Conservation (phyloP, 1,139 yeast species). For the Saccharomycopsis hybrid region DNA sequence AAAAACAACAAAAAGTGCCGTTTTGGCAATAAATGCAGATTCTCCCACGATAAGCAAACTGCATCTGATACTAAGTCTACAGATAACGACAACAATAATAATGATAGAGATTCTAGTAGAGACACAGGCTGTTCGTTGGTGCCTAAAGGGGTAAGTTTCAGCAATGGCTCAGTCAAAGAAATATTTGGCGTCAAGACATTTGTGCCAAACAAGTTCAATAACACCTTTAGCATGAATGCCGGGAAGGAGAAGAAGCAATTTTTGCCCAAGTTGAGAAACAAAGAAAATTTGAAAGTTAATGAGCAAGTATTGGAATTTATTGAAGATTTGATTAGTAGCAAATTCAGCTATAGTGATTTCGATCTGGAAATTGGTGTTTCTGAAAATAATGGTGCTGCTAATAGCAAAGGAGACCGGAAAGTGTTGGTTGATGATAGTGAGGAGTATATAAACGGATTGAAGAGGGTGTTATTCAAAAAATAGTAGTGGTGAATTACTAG, state of each 20-base stretch:
- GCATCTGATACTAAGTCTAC: neutral
- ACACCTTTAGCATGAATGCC: neutral
- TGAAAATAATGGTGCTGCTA: no score
- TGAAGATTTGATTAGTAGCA: constrained; percentile 2
- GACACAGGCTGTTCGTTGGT: neutral
- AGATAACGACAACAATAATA: neutral
- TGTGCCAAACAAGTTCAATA: constrained; percentile 8
- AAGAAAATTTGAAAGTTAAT: constrained; percentile 1
- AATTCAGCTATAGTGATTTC: neutral
- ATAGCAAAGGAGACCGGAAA: no score
- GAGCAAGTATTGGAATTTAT: constrained; percentile 6
- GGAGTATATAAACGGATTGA: no score
- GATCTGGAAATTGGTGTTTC: no score
- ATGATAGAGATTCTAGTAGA: neutral
- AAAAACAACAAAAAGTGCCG: neutral
- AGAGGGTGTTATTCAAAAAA: no score
- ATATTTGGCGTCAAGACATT: constrained; percentile 2
- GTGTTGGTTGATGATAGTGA: no score
- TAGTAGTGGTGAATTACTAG: no score
- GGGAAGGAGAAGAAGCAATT: constrained; percentile 6
- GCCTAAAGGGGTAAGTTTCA: neutral
- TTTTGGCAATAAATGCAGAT: neutral
- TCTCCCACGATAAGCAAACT: neutral
- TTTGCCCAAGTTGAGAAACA: neutral
- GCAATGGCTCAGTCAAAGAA: constrained; percentile 3